Evolutionary conservation across 441 rosid genomes (phyloP), one percentile per base, ranked within the genome.

Genomic region (Aquilaria agallochum): DNA sequence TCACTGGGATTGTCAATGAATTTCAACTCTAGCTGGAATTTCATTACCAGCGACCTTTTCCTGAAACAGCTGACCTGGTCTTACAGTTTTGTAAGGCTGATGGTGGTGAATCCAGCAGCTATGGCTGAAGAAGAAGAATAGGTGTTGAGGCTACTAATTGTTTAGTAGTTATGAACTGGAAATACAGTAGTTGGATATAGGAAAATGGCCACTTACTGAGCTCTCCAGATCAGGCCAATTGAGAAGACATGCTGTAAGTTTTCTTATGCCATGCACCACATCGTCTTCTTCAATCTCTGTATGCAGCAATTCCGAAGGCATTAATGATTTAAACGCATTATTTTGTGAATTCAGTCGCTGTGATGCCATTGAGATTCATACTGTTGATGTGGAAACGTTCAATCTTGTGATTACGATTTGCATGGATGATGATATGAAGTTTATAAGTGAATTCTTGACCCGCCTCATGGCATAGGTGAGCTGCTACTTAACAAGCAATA

Each of bases 161-260:
- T 67, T 63, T 64, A 47, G 63, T 56, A 68, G 49, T 11, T 58
- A 51, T 50, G 78, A 67, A 64, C 63, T 62, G 45, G 75, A 60
- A 55, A 60, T 68, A 49, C 75, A 64, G 53, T 79, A 72, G 58
- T 67, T 69, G 42, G 64, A 64, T 2, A 32, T 11, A 56, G 76
- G 72, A 71, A 74, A 65, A 68, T 56, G 65, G 50, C 68, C 73
- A 31, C 77, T 80, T 63, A 64, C 76, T 13, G 74, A 74, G 72
- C 77, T 77, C 36, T 73, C 86, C 27, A 60, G 62, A 66, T 78
- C 83, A 36, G 76, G 89, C 81, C 2, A 72, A 79, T 68, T 65
- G 40, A 56, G 83, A 77, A 27, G 79, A 83, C 64, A 11, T 55
- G 77, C 56, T 69, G 65, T 5, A 50, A 56, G 65, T 53, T 69